These are phyloP conservation scores for Neurospora sp. DNA, from an alignment of 495 filamentous ascomycete species.

Conservation along the genomic window DNA sequence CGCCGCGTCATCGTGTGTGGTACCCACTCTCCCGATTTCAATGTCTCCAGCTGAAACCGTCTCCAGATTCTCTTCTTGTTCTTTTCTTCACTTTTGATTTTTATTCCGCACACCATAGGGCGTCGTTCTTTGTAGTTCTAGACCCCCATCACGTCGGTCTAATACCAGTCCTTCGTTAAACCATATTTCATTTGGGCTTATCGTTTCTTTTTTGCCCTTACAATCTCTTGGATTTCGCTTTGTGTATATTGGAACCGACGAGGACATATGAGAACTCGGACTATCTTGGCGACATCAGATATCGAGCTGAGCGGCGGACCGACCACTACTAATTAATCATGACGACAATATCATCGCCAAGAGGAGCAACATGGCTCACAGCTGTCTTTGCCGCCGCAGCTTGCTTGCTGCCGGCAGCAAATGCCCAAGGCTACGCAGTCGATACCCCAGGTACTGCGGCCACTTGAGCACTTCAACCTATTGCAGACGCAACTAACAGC, in stretches of 20 bases:
- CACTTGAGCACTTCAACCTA: neutral
- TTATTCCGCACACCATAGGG: neutral
- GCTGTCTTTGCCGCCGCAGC: slow-evolving; percentile 8
- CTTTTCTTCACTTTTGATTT: neutral
- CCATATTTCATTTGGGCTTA: neutral
- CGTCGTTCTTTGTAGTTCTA: neutral
- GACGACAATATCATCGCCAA: slow-evolving; percentile 1
- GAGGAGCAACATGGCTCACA: slow-evolving; percentile 11
- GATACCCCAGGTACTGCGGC: slow-evolving; percentile 14
- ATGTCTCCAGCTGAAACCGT: neutral
- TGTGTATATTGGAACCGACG: neutral
- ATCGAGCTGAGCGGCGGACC: neutral
- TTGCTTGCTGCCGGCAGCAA: slow-evolving; percentile 9
- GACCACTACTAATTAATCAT: neutral
- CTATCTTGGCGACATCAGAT: neutral
- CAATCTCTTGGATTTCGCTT: neutral
- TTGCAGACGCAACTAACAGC: slow-evolving; percentile 3
- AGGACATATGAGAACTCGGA: too few species aligned
- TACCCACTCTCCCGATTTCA: neutral
- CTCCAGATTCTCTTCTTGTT: neutral
- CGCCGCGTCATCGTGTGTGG: neutral
- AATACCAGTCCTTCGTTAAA: neutral
- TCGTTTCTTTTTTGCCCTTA: neutral
- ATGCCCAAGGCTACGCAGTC: slow-evolving; percentile 17
- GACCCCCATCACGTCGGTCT: neutral